phyloP scores from a whole-genome alignment of 495 filamentous ascomycete species.

The Tetracladium setigerum region DNA sequence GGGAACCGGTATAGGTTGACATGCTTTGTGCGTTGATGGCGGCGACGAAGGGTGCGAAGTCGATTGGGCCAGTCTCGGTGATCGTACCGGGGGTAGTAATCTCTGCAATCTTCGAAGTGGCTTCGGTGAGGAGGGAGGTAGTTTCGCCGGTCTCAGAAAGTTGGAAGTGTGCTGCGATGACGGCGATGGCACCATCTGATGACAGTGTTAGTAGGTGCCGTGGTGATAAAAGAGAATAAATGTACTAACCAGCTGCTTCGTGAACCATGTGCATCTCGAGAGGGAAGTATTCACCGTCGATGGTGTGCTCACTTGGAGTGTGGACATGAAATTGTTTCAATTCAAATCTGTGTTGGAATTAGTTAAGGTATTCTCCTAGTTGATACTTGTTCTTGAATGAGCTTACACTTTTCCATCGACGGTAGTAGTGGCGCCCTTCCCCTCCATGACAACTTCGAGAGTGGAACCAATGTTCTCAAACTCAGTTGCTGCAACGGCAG shows the following conservation, averaged over 20 bases:
- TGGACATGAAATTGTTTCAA: constrained; percentile 67
- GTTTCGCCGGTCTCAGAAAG: neutral
- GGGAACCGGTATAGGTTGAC: constrained; percentile 51
- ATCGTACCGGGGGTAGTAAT: constrained; percentile 49
- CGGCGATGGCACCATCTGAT: neutral
- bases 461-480: constrained; percentile 29
- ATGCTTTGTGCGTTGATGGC: constrained; percentile 41
- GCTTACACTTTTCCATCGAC: constrained; percentile 4
- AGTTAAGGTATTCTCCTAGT: constrained; percentile 24
- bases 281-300: constrained; percentile 31
- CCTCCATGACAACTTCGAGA: constrained; percentile 27
- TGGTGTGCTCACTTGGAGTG: constrained; percentile 57
- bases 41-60: constrained; percentile 44
- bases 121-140: constrained; percentile 39
- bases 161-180: constrained; percentile 4
- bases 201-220: neutral
- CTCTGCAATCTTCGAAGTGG: constrained; percentile 41
- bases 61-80: constrained; percentile 46
- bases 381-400: neutral
- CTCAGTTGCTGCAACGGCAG: constrained; percentile 19
- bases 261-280: constrained; percentile 14
- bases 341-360: constrained; percentile 29
- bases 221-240: too few species aligned
- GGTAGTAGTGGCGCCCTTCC: constrained; percentile 10
- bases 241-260: constrained; percentile 1